These are phyloP conservation scores for Alternaria atra DNA, from an alignment of 2,329 filamentous ascomycete species.

Conservation along the genomic window DNA sequence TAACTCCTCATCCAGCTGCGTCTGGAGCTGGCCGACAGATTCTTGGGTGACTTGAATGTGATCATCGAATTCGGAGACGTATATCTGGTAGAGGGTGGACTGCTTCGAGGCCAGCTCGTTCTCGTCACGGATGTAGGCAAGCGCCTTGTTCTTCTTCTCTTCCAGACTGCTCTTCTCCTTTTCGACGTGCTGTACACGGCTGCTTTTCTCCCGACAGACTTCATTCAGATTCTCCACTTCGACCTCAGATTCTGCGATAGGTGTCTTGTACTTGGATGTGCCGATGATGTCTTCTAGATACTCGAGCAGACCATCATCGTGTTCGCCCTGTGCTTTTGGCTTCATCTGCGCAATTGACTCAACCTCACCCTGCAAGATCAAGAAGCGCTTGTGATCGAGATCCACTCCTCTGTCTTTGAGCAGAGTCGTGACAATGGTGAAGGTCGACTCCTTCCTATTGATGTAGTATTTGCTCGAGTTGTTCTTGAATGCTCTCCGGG, in stretches of 20 bases:
- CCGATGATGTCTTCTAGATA: slow-evolving; percentile 99
- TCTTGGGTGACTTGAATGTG: slow-evolving; percentile 90
- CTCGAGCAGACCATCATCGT: slow-evolving; percentile 94
- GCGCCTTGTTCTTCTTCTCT: slow-evolving; percentile 94
- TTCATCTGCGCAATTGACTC: slow-evolving; percentile 99
- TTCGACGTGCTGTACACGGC: slow-evolving; percentile 94
- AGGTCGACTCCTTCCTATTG: slow-evolving; percentile 87
- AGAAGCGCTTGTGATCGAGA: slow-evolving; percentile 95
- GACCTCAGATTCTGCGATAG: slow-evolving; percentile 90
- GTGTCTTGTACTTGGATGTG: slow-evolving; percentile 96
- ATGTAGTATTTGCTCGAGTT: slow-evolving; percentile 99
- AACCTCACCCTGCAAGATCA: slow-evolving; percentile 96
- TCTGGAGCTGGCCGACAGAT: slow-evolving; percentile 88
- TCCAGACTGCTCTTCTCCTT: slow-evolving; percentile 94
- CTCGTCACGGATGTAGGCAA: slow-evolving; percentile 88
- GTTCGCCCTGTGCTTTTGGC: slow-evolving; percentile 90
- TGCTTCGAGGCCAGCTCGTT: slow-evolving; percentile 92
- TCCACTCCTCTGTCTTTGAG: slow-evolving; percentile 90
- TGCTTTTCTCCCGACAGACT: slow-evolving; percentile 92
- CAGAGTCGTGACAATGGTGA: slow-evolving; percentile 87
- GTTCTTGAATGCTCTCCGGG: slow-evolving; percentile 94
- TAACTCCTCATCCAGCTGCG: slow-evolving; percentile 83
- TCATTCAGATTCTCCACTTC: slow-evolving; percentile 95
- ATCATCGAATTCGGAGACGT: slow-evolving; percentile 85
- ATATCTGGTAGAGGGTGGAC: slow-evolving; percentile 90